These are phyloP conservation scores for Neonectria hederae DNA, from an alignment of 2,329 filamentous ascomycete genomes.

Conservation along the genomic window DNA sequence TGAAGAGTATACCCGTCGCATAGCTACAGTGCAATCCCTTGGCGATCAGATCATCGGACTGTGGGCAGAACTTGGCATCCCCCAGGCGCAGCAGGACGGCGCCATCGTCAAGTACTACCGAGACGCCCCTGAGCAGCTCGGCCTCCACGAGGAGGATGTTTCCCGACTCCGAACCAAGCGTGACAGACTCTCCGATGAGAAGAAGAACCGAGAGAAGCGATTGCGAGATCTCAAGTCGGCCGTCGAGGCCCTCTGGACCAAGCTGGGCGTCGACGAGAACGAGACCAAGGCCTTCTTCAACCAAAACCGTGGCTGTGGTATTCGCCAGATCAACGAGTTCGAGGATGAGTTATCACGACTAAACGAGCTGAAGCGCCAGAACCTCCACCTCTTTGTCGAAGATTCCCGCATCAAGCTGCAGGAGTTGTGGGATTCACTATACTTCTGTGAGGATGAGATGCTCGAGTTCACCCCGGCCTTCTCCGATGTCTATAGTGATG, in stretches of 20 bases:
- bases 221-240: slow-evolving; percentile 78
- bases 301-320: slow-evolving; percentile 87
- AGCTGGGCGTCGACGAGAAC: slow-evolving; percentile 81
- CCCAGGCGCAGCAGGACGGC: slow-evolving; percentile 90
- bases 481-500: slow-evolving; percentile 96
- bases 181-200: slow-evolving; percentile 88
- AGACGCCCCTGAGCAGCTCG: slow-evolving; percentile 91
- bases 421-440: slow-evolving; percentile 93
- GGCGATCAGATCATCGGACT: slow-evolving; percentile 90
- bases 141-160: slow-evolving; percentile 88
- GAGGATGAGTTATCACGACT: slow-evolving; percentile 88
- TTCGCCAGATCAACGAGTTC: slow-evolving; percentile 94
- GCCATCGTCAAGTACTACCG: slow-evolving; percentile 89
- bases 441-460: slow-evolving; percentile 98
- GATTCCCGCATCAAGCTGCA: slow-evolving; percentile 91
- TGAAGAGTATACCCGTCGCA: slow-evolving; percentile 90
- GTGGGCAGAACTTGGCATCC: slow-evolving; percentile 95
- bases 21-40: slow-evolving; percentile 77
- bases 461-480: slow-evolving; percentile 97
- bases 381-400: slow-evolving; percentile 94
- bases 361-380: slow-evolving; percentile 93
- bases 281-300: slow-evolving; percentile 89
- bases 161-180: slow-evolving; percentile 75
- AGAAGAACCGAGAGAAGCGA: slow-evolving; percentile 80
- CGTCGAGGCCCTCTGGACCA: slow-evolving; percentile 91